Percentiles rank a stretch among this genome's conserved stretches.
Conservation (phyloP, 1,284 basidiomycete species). For the Leccinum subatratum region DNA sequence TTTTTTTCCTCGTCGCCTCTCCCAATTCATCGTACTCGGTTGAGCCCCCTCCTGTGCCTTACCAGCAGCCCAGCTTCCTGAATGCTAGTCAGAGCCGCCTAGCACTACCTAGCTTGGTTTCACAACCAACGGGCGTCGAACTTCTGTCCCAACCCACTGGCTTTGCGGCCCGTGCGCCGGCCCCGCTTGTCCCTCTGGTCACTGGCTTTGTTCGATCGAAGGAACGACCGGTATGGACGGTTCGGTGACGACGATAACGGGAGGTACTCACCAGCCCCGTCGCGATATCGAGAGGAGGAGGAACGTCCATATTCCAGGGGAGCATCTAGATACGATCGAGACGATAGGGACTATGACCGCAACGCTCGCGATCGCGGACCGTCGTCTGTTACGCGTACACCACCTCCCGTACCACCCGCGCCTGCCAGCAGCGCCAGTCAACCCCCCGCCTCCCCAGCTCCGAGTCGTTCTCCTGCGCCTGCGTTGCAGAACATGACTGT, state of each 20-base stretch:
- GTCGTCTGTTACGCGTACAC: conserved; percentile 39
- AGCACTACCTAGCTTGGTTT: conserved; percentile 45
- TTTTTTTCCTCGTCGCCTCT: neutral
- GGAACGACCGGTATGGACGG: conserved; percentile 78
- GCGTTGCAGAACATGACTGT: conserved; percentile 74
- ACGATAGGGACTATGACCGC: conserved; percentile 35
- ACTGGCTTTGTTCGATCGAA: conserved; percentile 80
- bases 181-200: conserved; percentile 66
- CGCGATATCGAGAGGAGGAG: conserved; percentile 39
- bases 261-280: conserved; percentile 35
- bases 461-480: conserved; percentile 49
- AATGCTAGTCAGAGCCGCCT: conserved; percentile 35
- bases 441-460: conserved; percentile 43
- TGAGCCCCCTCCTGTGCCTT: conserved; percentile 38
- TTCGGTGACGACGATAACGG: conserved; percentile 52
- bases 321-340: conserved; percentile 34
- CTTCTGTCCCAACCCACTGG: conserved; percentile 34
- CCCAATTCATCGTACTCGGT: neutral
- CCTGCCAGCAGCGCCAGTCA: neutral
- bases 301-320: conserved; percentile 39
- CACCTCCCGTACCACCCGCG: neutral
- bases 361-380: conserved; percentile 35
- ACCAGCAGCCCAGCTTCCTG: conserved; percentile 48
- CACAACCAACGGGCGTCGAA: conserved; percentile 22
- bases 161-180: conserved; percentile 43